A percentile compares a stretch with the other conserved stretches of the same genome.
phyloP scores from a whole-genome alignment of 768 basidiomycete species.

The Tricholoma furcatifolium region DNA sequence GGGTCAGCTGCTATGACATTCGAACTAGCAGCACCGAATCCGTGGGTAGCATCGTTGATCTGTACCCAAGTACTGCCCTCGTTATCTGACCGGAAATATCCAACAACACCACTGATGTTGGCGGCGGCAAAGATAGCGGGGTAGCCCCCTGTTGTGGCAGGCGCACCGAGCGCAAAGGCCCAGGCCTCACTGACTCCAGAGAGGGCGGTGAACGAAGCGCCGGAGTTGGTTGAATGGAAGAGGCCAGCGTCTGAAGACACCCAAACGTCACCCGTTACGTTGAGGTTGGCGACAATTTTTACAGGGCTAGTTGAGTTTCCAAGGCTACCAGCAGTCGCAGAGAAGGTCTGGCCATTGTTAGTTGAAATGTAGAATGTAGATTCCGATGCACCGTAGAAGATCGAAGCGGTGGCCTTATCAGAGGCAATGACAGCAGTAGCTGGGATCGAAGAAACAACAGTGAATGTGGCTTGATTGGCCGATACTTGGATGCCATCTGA shows the following conservation, averaged over 20 bases:
- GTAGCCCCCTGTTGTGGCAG: conserved; percentile 43
- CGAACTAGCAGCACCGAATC: conserved; percentile 50
- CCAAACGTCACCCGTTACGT: conserved; percentile 60
- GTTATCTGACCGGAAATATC: conserved; percentile 58
- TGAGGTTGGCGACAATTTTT: conserved; percentile 55
- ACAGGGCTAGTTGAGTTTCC: conserved; percentile 47
- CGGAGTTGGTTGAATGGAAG: conserved; percentile 56
- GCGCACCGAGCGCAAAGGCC: conserved; percentile 58
- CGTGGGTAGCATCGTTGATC: conserved; percentile 57
- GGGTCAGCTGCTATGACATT: conserved; percentile 53
- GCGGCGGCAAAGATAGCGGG: conserved; percentile 58
- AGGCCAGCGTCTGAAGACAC: conserved; percentile 57
- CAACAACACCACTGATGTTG: conserved; percentile 47
- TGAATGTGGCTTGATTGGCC: conserved; percentile 47
- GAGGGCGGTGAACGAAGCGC: conserved; percentile 47
- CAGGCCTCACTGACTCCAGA: conserved; percentile 50
- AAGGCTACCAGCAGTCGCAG: conserved; percentile 34
- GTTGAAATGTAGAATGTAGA: conserved; percentile 60
- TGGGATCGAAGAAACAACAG: conserved; percentile 50
- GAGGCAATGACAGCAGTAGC: conserved; percentile 55
- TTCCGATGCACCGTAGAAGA: conserved; percentile 61
- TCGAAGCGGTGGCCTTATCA: conserved; percentile 54
- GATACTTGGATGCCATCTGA: conserved; percentile 52
- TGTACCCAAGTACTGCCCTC: conserved; percentile 54
- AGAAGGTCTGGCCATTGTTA: conserved; percentile 55